phyloP scores from a whole-genome alignment of 768 basidiomycete species.

The Phanerochaete carnosa region DNA sequence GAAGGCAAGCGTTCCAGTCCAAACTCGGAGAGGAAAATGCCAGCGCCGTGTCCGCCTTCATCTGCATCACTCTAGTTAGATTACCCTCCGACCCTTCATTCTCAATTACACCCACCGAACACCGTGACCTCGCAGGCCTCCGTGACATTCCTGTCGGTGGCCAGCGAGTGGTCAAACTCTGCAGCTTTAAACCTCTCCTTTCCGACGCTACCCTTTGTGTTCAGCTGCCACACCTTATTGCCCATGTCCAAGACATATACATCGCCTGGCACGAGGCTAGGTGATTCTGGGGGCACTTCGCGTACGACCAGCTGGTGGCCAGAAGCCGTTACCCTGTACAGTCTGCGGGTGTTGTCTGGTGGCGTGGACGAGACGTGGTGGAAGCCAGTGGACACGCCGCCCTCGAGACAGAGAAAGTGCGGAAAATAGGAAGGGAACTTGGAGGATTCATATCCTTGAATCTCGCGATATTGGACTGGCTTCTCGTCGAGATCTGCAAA shows the following conservation, averaged over 20 bases:
- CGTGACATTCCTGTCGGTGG: slow-evolving; percentile 35
- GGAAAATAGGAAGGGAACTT: slow-evolving; percentile 51
- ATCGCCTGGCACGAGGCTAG: slow-evolving; percentile 50
- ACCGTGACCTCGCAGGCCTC: slow-evolving; percentile 40
- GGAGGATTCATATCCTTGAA: slow-evolving; percentile 53
- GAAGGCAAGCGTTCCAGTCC: slow-evolving; percentile 27
- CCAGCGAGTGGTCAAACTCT: slow-evolving; percentile 50
- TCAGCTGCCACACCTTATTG: slow-evolving; percentile 48
- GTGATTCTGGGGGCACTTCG: slow-evolving; percentile 41
- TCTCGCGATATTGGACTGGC: slow-evolving; percentile 61
- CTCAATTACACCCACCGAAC: slow-evolving; percentile 37
- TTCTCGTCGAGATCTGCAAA: slow-evolving; percentile 48
- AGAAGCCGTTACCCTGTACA: slow-evolving; percentile 45
- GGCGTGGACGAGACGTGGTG: slow-evolving; percentile 47
- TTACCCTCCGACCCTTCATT: neutral
- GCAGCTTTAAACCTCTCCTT: slow-evolving; percentile 60
- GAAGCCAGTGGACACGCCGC: slow-evolving; percentile 49
- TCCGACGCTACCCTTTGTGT: slow-evolving; percentile 50
- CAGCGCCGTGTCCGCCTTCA: slow-evolving; percentile 46
- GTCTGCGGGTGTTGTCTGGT: slow-evolving; percentile 39
- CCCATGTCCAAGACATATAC: slow-evolving; percentile 63
- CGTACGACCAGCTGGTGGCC: slow-evolving; percentile 34
- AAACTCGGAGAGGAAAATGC: slow-evolving; percentile 47
- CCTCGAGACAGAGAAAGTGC: slow-evolving; percentile 40
- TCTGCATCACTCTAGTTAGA: slow-evolving; percentile 32